Conservation (phyloP, 768 basidiomycete species). For the Rhodotorula toruloides region DNA sequence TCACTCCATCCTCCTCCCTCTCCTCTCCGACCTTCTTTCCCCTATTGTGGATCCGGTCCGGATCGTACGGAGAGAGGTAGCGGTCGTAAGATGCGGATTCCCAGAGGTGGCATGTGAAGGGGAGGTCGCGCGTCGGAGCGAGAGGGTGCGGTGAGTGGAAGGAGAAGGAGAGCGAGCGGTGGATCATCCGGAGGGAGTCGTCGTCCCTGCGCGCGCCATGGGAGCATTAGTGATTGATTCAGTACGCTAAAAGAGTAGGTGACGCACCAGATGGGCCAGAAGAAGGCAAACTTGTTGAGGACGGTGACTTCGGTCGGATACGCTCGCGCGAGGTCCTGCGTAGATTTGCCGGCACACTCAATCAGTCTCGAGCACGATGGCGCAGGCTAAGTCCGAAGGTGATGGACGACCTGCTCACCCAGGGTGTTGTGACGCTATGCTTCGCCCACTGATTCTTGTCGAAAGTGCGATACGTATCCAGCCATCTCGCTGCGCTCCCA, state of each 20-base stretch:
- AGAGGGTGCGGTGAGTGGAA: constrained; percentile 40
- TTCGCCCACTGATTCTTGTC: constrained; percentile 31
- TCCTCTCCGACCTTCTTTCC: constrained; percentile 6
- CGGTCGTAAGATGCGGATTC: constrained; percentile 44
- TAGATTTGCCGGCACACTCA: no score
- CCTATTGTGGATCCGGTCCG: constrained; percentile 40
- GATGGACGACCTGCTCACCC: constrained; percentile 9
- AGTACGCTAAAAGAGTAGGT: neutral
- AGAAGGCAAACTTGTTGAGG: constrained; percentile 47
- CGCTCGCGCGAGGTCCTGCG: constrained; percentile 44
- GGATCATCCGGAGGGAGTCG: constrained; percentile 43
- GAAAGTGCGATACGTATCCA: constrained; percentile 39
- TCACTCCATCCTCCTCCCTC: constrained; percentile 12
- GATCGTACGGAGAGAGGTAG: constrained; percentile 43
- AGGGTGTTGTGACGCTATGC: constrained; percentile 36
- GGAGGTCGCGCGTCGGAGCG: constrained; percentile 16
- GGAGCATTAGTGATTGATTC: neutral
- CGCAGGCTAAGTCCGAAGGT: rapidly evolving
- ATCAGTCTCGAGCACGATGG: neutral
- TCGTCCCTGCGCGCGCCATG: constrained; percentile 13
- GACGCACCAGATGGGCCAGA: constrained; percentile 48
- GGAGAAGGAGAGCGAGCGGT: constrained; percentile 41
- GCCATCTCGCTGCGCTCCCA: constrained; percentile 31
- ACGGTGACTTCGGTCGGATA: constrained; percentile 47
- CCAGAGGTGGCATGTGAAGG: constrained; percentile 48